phyloP scores from a whole-genome alignment of 1,284 basidiomycete genomes.

The Sparassis latifolia region DNA sequence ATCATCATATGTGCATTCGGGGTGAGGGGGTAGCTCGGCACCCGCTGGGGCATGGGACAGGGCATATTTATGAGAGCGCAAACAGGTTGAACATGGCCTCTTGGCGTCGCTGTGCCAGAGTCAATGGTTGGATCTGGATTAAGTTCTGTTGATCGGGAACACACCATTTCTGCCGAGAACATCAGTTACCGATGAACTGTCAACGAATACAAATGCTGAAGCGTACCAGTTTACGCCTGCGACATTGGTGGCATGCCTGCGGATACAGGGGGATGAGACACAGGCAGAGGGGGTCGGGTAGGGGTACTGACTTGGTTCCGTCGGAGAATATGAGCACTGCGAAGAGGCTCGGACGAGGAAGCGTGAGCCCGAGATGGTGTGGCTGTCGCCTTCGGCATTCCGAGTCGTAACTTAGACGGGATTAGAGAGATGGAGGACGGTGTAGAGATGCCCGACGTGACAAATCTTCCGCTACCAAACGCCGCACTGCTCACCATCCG shows the following conservation, averaged over 20 bases:
- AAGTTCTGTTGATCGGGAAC: slow-evolving; percentile 2
- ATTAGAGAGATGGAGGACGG: too few species aligned
- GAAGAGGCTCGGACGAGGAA: slow-evolving; percentile 6
- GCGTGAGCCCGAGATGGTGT: slow-evolving; percentile 5
- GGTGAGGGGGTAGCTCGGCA: slow-evolving; percentile 40
- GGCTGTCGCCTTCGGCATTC: neutral
- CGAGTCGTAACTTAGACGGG: too few species aligned
- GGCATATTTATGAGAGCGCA: slow-evolving; percentile 59
- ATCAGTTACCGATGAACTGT: neutral
- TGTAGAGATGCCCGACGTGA: too few species aligned
- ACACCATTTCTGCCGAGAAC: slow-evolving; percentile 26
- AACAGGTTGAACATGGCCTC: slow-evolving; percentile 61
- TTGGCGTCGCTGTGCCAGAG: slow-evolving; percentile 30
- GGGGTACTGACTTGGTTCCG: slow-evolving; percentile 15
- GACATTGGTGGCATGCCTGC: slow-evolving; percentile 47
- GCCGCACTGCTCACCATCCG: too few species aligned
- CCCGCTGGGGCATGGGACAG: slow-evolving; percentile 50
- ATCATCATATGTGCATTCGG: slow-evolving; percentile 68
- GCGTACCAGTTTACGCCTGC: slow-evolving; percentile 65
- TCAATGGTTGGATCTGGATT: neutral
- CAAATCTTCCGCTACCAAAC: too few species aligned
- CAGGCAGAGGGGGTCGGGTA: neutral
- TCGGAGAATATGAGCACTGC: slow-evolving; percentile 14
- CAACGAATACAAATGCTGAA: neutral
- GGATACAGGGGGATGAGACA: neutral